Evolutionary conservation across 306 rosid species (phyloP).

Genomic region (Luffa aegyptiaca): DNA sequence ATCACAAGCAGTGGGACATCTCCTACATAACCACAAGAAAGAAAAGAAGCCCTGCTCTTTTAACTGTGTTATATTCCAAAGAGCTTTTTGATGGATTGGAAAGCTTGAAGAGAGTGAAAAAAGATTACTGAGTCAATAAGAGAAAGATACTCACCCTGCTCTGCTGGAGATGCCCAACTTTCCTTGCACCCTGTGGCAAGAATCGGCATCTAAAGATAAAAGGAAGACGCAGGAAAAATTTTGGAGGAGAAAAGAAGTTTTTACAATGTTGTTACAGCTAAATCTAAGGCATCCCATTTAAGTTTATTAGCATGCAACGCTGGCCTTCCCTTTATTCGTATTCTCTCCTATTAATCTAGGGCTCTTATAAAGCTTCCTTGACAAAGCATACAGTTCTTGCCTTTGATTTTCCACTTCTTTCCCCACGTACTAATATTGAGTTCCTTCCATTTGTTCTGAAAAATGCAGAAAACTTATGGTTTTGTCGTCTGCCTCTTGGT

Average conservation of each 20-base stretch:
- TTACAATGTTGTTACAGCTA: slow-evolving; percentile 31
- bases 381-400: neutral
- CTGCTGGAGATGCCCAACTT: slow-evolving; percentile 35
- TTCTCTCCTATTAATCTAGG: slow-evolving; percentile 4
- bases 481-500: slow-evolving; percentile 48
- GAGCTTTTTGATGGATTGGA: neutral
- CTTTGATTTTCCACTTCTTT: neutral
- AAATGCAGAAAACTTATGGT: slow-evolving; percentile 44
- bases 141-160: slow-evolving; percentile 17
- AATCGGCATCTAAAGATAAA: slow-evolving; percentile 24
- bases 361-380: neutral
- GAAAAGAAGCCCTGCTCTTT: neutral
- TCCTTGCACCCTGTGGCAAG: slow-evolving; percentile 56
- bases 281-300: slow-evolving; percentile 8
- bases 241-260: slow-evolving; percentile 38
- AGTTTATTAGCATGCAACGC: neutral
- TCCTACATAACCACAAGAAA: neutral
- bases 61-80: neutral
- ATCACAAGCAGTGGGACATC: neutral
- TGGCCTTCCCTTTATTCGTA: slow-evolving; percentile 35
- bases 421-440: neutral
- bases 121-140: neutral
- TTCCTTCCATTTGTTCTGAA: neutral
- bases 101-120: neutral
- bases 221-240: slow-evolving; percentile 22